These are phyloP conservation scores for Closterium sp. DNA, from an alignment of 139 green algal genomes.

Conservation along the genomic window DNA sequence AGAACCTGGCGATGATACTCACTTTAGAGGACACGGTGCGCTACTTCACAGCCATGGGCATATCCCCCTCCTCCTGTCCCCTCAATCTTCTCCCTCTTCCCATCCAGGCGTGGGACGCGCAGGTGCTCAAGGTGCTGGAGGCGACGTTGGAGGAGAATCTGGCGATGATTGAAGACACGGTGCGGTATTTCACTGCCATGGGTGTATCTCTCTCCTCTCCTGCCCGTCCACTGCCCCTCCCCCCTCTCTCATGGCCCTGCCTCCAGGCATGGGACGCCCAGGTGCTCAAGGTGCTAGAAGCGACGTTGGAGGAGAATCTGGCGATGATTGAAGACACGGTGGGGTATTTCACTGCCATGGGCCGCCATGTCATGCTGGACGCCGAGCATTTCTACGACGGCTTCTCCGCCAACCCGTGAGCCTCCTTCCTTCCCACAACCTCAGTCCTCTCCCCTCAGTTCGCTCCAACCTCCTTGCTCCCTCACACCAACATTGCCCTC, in stretches of 20 bases:
- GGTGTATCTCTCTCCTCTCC: too few relatives aligned
- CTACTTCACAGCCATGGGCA: too few relatives aligned
- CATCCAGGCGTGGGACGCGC: slow-evolving; percentile 52
- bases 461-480: neutral
- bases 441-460: too few relatives aligned
- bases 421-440: neutral
- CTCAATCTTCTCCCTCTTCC: neutral
- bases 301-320: slow-evolving; percentile 52
- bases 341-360: slow-evolving; percentile 44
- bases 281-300: slow-evolving; percentile 48
- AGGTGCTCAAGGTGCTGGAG: too few relatives aligned
- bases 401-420: slow-evolving; percentile 21
- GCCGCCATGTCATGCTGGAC: slow-evolving; percentile 8
- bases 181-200: too few relatives aligned
- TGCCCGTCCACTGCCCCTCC: too few relatives aligned
- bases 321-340: slow-evolving; percentile 55
- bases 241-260: neutral
- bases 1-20: too few relatives aligned
- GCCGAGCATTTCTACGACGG: slow-evolving; percentile 53
- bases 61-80: too few relatives aligned
- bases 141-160: neutral
- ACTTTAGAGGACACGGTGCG: too few relatives aligned
- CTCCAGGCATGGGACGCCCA: slow-evolving; percentile 54
- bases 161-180: too few relatives aligned
- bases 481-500: neutral